phyloP scores from a whole-genome alignment of 805 yeast species.

The Wickerhamiella lipophila region DNA sequence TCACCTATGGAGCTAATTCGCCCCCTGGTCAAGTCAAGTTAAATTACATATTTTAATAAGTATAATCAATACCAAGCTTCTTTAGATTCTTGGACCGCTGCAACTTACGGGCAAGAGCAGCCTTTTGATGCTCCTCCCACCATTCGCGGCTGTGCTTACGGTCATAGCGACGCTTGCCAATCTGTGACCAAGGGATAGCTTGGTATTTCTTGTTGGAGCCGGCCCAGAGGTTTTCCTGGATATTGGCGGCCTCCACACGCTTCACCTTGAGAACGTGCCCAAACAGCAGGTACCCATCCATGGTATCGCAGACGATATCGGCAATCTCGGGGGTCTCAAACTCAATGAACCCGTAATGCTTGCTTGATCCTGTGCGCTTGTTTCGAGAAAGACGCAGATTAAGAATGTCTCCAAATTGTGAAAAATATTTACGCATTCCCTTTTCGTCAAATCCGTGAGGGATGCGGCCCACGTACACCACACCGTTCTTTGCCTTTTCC shows the following conservation, averaged over 20 bases:
- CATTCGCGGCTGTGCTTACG: constrained; percentile 43
- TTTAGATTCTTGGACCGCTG: constrained; percentile 40
- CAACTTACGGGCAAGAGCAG: constrained; percentile 33
- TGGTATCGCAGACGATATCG: constrained; percentile 79
- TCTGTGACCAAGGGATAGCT: constrained; percentile 46
- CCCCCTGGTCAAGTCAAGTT: too few relatives aligned
- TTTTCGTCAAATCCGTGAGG: constrained; percentile 87
- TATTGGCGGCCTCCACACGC: constrained; percentile 34
- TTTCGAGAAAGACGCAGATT: constrained; percentile 75
- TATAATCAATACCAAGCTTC: constrained; percentile 46
- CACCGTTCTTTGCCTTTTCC: constrained; percentile 34
- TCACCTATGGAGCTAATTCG: too few relatives aligned
- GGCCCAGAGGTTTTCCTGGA: constrained; percentile 40
- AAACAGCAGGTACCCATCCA: constrained; percentile 84
- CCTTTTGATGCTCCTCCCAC: constrained; percentile 43
- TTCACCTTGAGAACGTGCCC: constrained; percentile 75
- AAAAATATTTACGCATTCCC: constrained; percentile 58
- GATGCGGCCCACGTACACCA: constrained; percentile 78
- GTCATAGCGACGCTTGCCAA: constrained; percentile 42
- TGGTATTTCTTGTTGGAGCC: constrained; percentile 45
- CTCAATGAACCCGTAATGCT: constrained; percentile 85
- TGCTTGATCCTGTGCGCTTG: constrained; percentile 78
- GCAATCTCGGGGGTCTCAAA: constrained; percentile 67
- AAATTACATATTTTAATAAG: constrained; percentile 6
- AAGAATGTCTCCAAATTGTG: constrained; percentile 78